A percentile compares a stretch with the other conserved stretches of the same genome.
These are phyloP conservation scores for Pythium vanterpoolii DNA, from an alignment of 352 stramenopile species.

Conservation along the genomic window DNA sequence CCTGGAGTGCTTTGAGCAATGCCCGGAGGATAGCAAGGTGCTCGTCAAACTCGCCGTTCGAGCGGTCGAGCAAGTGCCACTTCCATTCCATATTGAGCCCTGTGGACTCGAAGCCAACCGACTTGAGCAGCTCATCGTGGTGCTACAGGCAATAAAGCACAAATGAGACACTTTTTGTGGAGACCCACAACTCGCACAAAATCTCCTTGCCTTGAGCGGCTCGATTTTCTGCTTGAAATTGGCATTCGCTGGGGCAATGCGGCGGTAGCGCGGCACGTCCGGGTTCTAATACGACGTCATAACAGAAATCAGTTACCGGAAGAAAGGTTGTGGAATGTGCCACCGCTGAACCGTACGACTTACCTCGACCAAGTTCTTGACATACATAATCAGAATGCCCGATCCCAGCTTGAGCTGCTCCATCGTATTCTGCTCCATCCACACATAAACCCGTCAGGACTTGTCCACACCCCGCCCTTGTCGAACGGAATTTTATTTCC, in stretches of 20 bases:
- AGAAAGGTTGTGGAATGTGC: too few relatives aligned
- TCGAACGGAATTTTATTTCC: background rate
- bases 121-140: conserved; percentile 69
- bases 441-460: background rate
- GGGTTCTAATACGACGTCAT: conserved; percentile 42
- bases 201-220: conserved; percentile 41
- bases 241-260: conserved; percentile 68
- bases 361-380: conserved; percentile 84
- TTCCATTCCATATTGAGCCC: conserved; percentile 84
- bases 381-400: conserved; percentile 82
- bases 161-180: background rate
- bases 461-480: background rate
- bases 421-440: conserved; percentile 47
- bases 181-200: background rate
- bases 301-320: background rate
- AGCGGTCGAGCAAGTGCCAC: conserved; percentile 63
- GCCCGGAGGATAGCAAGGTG: conserved; percentile 64
- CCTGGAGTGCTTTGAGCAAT: conserved; percentile 57
- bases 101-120: conserved; percentile 71
- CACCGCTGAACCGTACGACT: background rate
- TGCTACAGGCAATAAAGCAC: conserved; percentile 33
- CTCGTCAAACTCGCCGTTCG: conserved; percentile 60
- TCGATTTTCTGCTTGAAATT: conserved; percentile 88
- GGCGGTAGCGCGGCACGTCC: conserved; percentile 76
- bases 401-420: conserved; percentile 67